phyloP scores from a whole-genome alignment of 768 basidiomycete species.

The Hortiboletus campestris region DNA sequence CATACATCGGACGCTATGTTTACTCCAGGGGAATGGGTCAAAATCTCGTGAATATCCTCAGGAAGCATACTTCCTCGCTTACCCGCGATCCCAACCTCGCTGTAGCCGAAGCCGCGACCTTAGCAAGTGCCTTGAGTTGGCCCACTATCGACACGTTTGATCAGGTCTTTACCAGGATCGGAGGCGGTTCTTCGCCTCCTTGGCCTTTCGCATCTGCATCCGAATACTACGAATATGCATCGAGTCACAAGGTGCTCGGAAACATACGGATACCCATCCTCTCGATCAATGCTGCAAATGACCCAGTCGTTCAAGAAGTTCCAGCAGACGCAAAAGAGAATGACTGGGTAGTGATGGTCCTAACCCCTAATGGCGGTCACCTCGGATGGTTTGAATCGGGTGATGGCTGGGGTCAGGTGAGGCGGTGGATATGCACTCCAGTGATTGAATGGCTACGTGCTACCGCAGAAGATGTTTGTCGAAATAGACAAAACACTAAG shows the following conservation, averaged over 20 bases:
- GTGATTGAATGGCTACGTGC: slow-evolving; percentile 71
- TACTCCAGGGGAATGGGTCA: slow-evolving; percentile 80
- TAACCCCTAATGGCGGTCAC: slow-evolving; percentile 71
- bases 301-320: slow-evolving; percentile 67
- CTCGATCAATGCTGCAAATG: slow-evolving; percentile 71
- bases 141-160: slow-evolving; percentile 61
- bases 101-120: slow-evolving; percentile 47
- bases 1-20: slow-evolving; percentile 56
- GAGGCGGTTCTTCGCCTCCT: slow-evolving; percentile 62
- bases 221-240: slow-evolving; percentile 51
- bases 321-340: slow-evolving; percentile 57
- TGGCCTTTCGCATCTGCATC: slow-evolving; percentile 45
- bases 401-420: slow-evolving; percentile 30
- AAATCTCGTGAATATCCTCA: slow-evolving; percentile 63
- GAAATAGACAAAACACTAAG: slow-evolving; percentile 30
- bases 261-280: slow-evolving; percentile 72
- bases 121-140: slow-evolving; percentile 46
- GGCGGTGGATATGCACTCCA: slow-evolving; percentile 68
- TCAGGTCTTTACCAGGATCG: slow-evolving; percentile 60
- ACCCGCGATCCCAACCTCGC: slow-evolving; percentile 48
- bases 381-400: slow-evolving; percentile 78
- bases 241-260: slow-evolving; percentile 59
- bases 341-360: slow-evolving; percentile 53
- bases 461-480: slow-evolving; percentile 50
- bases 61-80: slow-evolving; percentile 48